Conservation (phyloP, 176 grass and related monocot genomes). For the Neostapfia colusana region DNA sequence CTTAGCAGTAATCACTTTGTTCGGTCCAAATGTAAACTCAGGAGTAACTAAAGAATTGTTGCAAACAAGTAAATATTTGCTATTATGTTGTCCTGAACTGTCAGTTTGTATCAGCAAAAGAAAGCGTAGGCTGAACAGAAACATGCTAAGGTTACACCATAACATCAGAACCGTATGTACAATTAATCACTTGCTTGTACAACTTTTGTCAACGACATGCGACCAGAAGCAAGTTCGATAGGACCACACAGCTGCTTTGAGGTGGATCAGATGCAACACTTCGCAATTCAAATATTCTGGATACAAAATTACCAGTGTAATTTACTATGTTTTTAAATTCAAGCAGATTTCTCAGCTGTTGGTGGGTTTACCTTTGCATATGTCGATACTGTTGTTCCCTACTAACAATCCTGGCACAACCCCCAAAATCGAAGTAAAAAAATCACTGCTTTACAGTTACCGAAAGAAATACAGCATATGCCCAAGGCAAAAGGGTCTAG, state of each 20-base stretch:
- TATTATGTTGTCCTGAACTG: background rate
- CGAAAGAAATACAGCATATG: conserved; percentile 31
- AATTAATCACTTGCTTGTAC: conserved; percentile 8
- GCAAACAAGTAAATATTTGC: background rate
- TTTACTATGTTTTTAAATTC: background rate
- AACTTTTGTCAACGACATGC: background rate
- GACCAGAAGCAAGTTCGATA: background rate
- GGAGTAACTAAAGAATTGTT: background rate
- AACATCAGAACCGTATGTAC: background rate
- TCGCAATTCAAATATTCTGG: background rate
- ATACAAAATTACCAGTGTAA: background rate
- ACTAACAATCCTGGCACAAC: background rate
- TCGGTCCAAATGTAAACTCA: conserved; percentile 8
- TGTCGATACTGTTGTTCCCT: background rate
- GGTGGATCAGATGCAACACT: background rate
- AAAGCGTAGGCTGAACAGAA: background rate
- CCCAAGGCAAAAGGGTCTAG: conserved; percentile 21
- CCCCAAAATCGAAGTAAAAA: conserved; percentile 21
- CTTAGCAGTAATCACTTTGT: conserved; percentile 5
- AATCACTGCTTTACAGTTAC: background rate
- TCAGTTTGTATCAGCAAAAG: conserved; percentile 4
- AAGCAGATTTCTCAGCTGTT: background rate
- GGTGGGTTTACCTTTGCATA: background rate
- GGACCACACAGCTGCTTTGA: background rate
- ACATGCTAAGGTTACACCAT: background rate